Evolutionary conservation across 768 basidiomycete genomes (phyloP), one percentile per base, ranked within the genome.

Genomic region (Russula dissimulans): DNA sequence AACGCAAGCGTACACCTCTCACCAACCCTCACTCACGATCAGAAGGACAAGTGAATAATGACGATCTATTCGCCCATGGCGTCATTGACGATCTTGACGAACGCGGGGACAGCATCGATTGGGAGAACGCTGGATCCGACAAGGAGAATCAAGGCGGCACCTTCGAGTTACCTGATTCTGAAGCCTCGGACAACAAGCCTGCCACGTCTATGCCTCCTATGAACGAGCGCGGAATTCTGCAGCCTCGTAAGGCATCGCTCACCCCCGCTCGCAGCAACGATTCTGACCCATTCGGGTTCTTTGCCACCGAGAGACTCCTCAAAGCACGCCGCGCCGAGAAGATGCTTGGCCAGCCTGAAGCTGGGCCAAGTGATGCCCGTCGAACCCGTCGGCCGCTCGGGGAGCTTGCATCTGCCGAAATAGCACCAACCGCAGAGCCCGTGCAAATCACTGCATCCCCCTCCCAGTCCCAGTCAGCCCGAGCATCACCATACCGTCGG

Each of bases 271-370:
- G 59, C 22, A 60, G 51, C 41, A n/a, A 14, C n/a, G 49, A 39
- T 15, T 65, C 63, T 26, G 65, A 66, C 32, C 65, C 65, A 18
- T 66, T 66, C 50, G 65, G 65, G 29, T 47, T 66, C 15, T 42
- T 66, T 18, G 65, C 65, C 22, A 57, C 63, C 5, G 65, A 66
- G 44, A 26, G 50, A n/a, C 52, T 64, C 26, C 58, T 64, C 34
- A 66, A 66, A 47, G 59, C 48, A 12, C 59, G 59, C 2, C 55
- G 59, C 8, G 52, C 52, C 1, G 63, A 63, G 52, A 51, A 11
- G 11, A 32, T 56, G 15, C 49, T 49, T 17, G 26, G 7, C 12
- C 34, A 29, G 17, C 36, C 43, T 26, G 54, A 42, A n/a, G 58
- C 55, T 11, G 59, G 58, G 10, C 53, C 65, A 17, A 60, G 62